Base-by-base conservation (phyloP, 768 basidiomycete genomes). In the Lactarius vividus region DNA sequence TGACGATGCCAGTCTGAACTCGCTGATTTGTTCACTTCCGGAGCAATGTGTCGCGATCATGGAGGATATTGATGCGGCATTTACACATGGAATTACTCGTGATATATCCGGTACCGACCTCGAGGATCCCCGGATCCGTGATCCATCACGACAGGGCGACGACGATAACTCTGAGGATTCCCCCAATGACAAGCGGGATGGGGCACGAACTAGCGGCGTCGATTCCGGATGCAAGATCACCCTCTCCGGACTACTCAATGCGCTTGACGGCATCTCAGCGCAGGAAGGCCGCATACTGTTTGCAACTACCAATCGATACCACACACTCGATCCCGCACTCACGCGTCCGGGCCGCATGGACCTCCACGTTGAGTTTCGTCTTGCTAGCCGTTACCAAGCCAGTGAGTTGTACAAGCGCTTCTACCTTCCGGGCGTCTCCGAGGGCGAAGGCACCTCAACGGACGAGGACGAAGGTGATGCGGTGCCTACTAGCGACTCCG, bases 1-100 rank as follows among this genome's bases (percentile, higher is more conserved):
- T 53, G 88, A 91, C 71, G 91, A 92, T 72, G 77, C 79, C 1
- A 73, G 76, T 9, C 81, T 91, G 29, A 81, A 78, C 60, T 79
- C 84, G 46, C 78, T 91, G 52, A 84, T 91, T 65, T 79, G 82
- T 10, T 78, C 80, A 2, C 79, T 92, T 2, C 91, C 91, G n/a
- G 81, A 85, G 63, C 80, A 81, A 69, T 91, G 87, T 71, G 88
- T 93, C 62, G 84, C 87, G 5, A 79, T 94, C 40, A 91, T 94
- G 84, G 91, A 93, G 74, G 92, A 93, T 73, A 88, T 93, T 62
- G 92, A 94, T 69, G 89, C 87, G 2, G 91, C 89, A 2, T 89
- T 92, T 75, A 77, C 77, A 37, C 79, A 77, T 53, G 76, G 77
- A 26, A 69, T 82, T 58, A 77, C 59, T 49, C 79, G 79, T 44